Percentiles rank a stretch among this genome's conserved stretches.
Conservation (phyloP, 495 filamentous ascomycete genomes). For the Hypoxylon intermedium region DNA sequence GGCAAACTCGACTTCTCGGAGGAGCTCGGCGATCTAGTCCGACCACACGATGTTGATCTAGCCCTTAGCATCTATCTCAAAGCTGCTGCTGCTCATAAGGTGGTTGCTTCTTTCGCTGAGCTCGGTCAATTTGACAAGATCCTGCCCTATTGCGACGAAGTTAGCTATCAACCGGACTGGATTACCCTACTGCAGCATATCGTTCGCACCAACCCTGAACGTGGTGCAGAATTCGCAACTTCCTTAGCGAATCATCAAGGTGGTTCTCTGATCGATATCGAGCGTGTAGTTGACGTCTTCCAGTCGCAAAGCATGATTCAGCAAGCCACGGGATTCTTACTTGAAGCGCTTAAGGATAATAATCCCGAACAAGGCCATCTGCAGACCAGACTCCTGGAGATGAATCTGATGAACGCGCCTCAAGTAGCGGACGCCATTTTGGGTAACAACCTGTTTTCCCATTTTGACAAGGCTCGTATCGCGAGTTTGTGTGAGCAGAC, state of each 20-base stretch:
- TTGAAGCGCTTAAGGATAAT: constrained; percentile 93
- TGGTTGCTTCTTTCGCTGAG: constrained; percentile 92
- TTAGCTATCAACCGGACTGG: constrained; percentile 90
- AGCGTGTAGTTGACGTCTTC: constrained; percentile 97
- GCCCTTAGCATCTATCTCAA: constrained; percentile 86
- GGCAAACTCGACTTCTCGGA: constrained; percentile 95
- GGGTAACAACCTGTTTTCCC: constrained; percentile 94
- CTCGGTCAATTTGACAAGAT: constrained; percentile 97
- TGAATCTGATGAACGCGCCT: constrained; percentile 95
- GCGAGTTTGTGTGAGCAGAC: constrained; percentile 91
- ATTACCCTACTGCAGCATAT: constrained; percentile 90
- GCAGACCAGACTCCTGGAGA: constrained; percentile 94
- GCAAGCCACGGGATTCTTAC: constrained; percentile 93
- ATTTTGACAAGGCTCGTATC: constrained; percentile 90
- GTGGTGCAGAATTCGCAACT: constrained; percentile 91
- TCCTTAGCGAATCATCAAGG: constrained; percentile 83
- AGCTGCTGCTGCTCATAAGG: constrained; percentile 87
- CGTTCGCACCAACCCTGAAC: constrained; percentile 88
- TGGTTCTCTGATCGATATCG: constrained; percentile 87
- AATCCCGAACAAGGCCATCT: constrained; percentile 90
- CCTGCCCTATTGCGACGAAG: constrained; percentile 82
- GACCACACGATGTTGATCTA: constrained; percentile 83
- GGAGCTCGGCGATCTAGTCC: constrained; percentile 92
- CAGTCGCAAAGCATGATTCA: constrained; percentile 97
- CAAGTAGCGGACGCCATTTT: constrained; percentile 98